Evolutionary conservation across 1,284 basidiomycete genomes (phyloP).

Genomic region (Trichosporon ovoides): DNA sequence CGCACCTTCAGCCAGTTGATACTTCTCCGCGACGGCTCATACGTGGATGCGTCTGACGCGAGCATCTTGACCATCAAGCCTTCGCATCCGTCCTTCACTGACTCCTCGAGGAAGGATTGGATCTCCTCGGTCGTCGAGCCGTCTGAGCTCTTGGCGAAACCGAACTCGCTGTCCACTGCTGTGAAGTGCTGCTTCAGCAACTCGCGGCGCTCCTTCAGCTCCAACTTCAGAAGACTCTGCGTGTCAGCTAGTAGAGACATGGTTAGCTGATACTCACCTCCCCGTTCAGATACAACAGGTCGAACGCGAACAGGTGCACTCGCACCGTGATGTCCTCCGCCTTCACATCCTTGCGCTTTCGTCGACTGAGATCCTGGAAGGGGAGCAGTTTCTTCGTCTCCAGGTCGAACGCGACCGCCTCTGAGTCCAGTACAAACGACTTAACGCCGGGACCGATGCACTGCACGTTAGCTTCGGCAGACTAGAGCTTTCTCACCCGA

Average conservation of each 20-base stretch:
- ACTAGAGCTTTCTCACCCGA: slow-evolving; percentile 53
- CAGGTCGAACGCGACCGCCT: slow-evolving; percentile 72
- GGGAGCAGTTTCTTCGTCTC: slow-evolving; percentile 62
- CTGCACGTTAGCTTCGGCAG: slow-evolving; percentile 51
- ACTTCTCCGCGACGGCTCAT: slow-evolving; percentile 88
- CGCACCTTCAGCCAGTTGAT: slow-evolving; percentile 97
- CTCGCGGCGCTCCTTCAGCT: slow-evolving; percentile 60
- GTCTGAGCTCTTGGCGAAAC: slow-evolving; percentile 86
- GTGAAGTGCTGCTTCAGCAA: slow-evolving; percentile 75
- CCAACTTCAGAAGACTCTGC: slow-evolving; percentile 45
- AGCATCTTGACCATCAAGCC: slow-evolving; percentile 99
- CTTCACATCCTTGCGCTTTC: slow-evolving; percentile 80
- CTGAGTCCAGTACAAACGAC: slow-evolving; percentile 78
- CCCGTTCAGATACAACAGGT: slow-evolving; percentile 56
- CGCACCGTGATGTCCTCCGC: slow-evolving; percentile 56
- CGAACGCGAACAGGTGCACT: slow-evolving; percentile 57
- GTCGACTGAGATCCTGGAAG: slow-evolving; percentile 79
- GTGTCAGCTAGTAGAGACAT: background rate
- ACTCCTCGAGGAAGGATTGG: slow-evolving; percentile 88
- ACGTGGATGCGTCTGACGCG: slow-evolving; percentile 80
- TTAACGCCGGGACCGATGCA: slow-evolving; percentile 70
- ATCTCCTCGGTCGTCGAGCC: slow-evolving; percentile 88
- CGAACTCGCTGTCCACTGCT: slow-evolving; percentile 81
- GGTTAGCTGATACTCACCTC: slow-evolving; percentile 47
- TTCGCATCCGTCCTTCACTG: slow-evolving; percentile 96